Conservation (phyloP, 768 basidiomycete species). For the Boletus huronensis region DNA sequence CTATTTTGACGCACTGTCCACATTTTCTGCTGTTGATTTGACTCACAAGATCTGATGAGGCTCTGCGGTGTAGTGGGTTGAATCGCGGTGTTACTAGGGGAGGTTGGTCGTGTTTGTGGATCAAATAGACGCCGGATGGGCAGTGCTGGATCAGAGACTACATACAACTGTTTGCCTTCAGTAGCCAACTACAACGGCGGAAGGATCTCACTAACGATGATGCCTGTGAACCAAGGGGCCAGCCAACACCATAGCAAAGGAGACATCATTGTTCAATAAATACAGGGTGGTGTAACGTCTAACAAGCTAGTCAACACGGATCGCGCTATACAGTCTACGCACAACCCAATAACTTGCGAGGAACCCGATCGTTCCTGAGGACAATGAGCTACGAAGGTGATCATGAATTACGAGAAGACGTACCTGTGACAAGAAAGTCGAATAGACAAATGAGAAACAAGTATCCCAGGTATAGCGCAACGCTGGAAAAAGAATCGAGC, state of each 20-base stretch:
- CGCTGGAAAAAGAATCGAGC: conserved; percentile 75
- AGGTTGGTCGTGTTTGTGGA: not conserved
- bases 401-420: conserved; percentile 2
- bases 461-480: conserved; percentile 87
- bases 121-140: not conserved
- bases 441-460: conserved; percentile 78
- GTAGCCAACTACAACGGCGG: not conserved
- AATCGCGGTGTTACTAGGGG: not conserved
- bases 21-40: not conserved
- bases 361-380: conserved; percentile 88
- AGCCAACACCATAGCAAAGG: not conserved
- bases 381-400: not conserved
- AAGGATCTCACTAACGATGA: not conserved
- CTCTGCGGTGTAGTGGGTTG: not conserved
- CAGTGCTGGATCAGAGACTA: not conserved
- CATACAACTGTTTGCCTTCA: not conserved
- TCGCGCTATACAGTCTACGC: conserved; percentile 73
- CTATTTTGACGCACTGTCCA: not conserved
- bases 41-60: not conserved
- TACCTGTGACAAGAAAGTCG: conserved; percentile 86
- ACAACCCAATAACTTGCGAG: conserved; percentile 91
- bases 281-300: conserved; percentile 9
- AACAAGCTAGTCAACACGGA: conserved; percentile 60
- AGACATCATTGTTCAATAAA: conserved; percentile 7
- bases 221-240: not conserved